Evolutionary conservation across 176 grass and related monocot genomes (phyloP).

Genomic region (Bothriochloa decipiens): DNA sequence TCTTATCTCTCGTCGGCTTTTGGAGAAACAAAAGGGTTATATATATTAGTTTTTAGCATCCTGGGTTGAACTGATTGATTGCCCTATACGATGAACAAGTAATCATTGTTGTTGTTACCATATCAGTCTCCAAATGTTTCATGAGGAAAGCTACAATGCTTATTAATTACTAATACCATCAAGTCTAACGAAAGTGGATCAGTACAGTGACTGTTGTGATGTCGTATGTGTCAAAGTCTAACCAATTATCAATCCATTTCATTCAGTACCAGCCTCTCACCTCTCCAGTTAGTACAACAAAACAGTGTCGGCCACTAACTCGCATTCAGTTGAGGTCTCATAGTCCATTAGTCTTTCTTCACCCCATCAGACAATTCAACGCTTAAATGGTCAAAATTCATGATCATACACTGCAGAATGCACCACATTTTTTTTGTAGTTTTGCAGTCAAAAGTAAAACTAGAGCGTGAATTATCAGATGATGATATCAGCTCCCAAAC

Average conservation of each 20-base stretch:
- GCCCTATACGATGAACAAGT: background rate
- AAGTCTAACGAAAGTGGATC: background rate
- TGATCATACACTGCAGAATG: background rate
- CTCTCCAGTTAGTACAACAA: no score
- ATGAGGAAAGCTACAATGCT: background rate
- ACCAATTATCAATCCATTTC: no score
- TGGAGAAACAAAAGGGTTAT: background rate
- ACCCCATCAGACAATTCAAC: background rate
- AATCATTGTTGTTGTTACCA: background rate
- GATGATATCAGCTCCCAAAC: background rate
- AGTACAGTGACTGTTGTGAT: background rate
- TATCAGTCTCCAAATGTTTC: background rate
- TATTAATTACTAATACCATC: background rate
- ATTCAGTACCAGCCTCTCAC: no score
- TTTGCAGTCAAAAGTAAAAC: background rate
- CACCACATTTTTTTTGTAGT: background rate
- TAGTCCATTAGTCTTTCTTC: background rate
- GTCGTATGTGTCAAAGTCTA: no score
- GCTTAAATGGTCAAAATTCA: background rate
- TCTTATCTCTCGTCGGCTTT: background rate
- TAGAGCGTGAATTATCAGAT: background rate
- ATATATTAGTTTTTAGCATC: background rate
- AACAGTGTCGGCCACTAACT: slow-evolving; percentile 9
- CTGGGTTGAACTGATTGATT: background rate
- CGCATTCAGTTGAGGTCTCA: background rate